These are phyloP conservation scores for Puccinia hordei DNA, from an alignment of 1,284 basidiomycete species.

Conservation along the genomic window DNA sequence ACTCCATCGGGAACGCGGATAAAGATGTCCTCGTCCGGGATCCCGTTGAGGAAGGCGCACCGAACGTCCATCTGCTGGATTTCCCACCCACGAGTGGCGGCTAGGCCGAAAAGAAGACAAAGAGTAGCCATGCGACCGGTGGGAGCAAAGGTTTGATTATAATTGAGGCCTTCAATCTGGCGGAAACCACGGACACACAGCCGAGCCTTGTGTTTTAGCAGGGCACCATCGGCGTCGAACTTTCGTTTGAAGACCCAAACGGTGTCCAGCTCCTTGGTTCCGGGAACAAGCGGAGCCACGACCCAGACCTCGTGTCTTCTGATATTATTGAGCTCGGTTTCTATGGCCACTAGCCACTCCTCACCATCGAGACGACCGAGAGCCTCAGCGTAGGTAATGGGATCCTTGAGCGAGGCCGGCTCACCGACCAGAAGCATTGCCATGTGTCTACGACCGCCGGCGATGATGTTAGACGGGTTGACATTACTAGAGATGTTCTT, in stretches of 20 bases:
- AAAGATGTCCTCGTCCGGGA: not conserved
- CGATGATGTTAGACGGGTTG: constrained; percentile 6
- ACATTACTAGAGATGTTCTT: not conserved
- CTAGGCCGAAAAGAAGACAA: not conserved
- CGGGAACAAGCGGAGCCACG: not conserved
- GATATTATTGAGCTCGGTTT: constrained; percentile 11
- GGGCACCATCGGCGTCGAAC: not conserved
- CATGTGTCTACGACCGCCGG: not conserved
- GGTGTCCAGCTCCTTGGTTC: not conserved
- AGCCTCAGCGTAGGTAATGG: not conserved
- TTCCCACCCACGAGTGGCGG: not conserved
- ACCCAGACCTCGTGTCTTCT: constrained; percentile 1
- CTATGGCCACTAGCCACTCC: constrained; percentile 17
- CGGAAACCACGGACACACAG: constrained; percentile 20
- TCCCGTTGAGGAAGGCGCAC: constrained; percentile 24
- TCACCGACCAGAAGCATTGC: not conserved
- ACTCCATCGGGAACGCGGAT: not conserved
- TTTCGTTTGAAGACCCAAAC: not conserved
- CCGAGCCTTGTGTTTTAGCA: not conserved
- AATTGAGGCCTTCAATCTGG: not conserved
- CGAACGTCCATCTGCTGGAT: constrained; percentile 9
- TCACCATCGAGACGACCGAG: not conserved
- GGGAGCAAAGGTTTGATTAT: constrained; percentile 22
- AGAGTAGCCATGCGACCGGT: not conserved
- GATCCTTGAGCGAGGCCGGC: not conserved